Conservation (phyloP, 2,329 filamentous ascomycete species). For the Xylaria sp. region DNA sequence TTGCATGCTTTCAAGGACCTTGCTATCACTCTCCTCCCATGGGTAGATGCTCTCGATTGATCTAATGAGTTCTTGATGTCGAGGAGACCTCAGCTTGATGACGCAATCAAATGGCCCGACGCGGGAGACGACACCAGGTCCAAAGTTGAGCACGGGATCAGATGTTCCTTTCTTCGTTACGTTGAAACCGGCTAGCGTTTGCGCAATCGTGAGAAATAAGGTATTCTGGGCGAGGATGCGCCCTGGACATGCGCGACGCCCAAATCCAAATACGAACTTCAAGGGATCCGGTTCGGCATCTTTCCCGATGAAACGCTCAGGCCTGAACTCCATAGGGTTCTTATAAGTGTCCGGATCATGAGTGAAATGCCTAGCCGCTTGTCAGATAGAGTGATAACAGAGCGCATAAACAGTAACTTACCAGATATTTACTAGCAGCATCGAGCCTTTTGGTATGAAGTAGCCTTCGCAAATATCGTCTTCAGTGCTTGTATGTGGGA, state of each 20-base stretch:
- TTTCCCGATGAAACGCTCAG: not conserved
- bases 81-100: constrained; percentile 40
- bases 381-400: too few relatives aligned
- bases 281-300: not conserved
- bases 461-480: too few relatives aligned
- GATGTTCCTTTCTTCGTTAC: not conserved
- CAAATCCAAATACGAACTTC: constrained; percentile 1
- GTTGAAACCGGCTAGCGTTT: not conserved
- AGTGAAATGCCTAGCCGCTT: not conserved
- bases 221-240: not conserved
- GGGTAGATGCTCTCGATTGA: constrained; percentile 12
- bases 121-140: constrained; percentile 42
- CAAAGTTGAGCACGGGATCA: constrained; percentile 10
- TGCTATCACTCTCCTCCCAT: constrained; percentile 14
- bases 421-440: too few relatives aligned
- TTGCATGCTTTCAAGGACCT: too few relatives aligned
- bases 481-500: not conserved
- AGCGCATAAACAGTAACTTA: too few relatives aligned
- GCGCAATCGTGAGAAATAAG: not conserved
- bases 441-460: too few relatives aligned
- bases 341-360: not conserved
- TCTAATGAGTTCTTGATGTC: constrained; percentile 41
- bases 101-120: constrained; percentile 38
- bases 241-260: not conserved
- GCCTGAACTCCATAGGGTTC: not conserved